These are phyloP conservation scores for Cadophora luteo-olivacea DNA, from an alignment of 2,329 filamentous ascomycete genomes.

Conservation along the genomic window DNA sequence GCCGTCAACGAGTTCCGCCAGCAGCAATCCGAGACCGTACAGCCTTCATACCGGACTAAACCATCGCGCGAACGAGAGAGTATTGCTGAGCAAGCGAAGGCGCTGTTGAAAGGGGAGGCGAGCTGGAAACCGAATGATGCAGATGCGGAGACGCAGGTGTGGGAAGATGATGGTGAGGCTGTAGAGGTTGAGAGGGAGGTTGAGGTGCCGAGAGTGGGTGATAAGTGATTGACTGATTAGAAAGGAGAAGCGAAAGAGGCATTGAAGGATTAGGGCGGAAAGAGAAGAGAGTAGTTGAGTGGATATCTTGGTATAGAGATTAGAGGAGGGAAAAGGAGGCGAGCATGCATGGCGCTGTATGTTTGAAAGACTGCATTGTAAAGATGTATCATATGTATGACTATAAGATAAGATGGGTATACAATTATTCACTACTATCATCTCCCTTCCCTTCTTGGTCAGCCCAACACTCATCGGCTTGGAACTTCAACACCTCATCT, in stretches of 20 bases:
- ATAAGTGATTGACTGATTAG: constrained; percentile 18
- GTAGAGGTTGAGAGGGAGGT: constrained; percentile 43
- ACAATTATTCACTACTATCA: neutral
- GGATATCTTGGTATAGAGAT: neutral
- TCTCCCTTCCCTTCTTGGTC: constrained; percentile 7
- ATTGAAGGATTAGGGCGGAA: neutral
- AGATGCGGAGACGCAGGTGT: constrained; percentile 39
- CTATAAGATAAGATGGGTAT: constrained; percentile 25
- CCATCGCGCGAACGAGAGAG: constrained; percentile 48
- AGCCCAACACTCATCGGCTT: constrained; percentile 58
- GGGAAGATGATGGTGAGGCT: constrained; percentile 48
- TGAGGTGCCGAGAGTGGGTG: constrained; percentile 19
- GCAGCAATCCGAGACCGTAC: constrained; percentile 44
- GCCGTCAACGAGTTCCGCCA: constrained; percentile 56
- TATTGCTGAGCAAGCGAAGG: constrained; percentile 66
- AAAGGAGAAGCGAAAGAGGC: constrained; percentile 22
- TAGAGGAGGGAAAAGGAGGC: no score
- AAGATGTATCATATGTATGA: constrained; percentile 37
- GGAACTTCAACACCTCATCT: constrained; percentile 74
- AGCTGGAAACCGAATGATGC: constrained; percentile 58
- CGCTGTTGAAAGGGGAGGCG: constrained; percentile 64
- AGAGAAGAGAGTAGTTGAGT: neutral
- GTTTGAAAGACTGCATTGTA: neutral
- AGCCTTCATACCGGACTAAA: constrained; percentile 41
- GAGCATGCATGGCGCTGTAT: constrained; percentile 1